Evolutionary conservation across 305 asterid genomes (phyloP).

Genomic region (Andrographis paniculata): DNA sequence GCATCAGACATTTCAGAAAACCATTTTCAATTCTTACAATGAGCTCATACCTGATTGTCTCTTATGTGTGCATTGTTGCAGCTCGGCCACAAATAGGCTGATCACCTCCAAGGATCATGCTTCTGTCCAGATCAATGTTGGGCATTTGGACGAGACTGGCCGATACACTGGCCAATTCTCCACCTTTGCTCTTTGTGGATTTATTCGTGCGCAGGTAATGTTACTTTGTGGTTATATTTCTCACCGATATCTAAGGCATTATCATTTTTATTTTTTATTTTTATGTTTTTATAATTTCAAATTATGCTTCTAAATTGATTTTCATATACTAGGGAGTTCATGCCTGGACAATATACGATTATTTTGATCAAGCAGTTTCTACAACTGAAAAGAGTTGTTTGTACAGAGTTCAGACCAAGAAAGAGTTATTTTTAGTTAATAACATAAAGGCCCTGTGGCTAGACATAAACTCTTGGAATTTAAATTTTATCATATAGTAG

Average conservation of each 20-base stretch:
- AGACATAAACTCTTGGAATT: too few relatives aligned
- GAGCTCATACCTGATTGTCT: neutral
- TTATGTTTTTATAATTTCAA: neutral
- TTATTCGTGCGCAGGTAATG: constrained; percentile 39
- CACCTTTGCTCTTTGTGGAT: constrained; percentile 37
- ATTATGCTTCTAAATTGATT: too few relatives aligned
- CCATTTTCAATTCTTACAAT: neutral
- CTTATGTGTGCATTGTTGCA: constrained; percentile 11
- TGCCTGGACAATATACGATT: too few relatives aligned
- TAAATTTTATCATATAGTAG: neutral
- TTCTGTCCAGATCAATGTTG: constrained; percentile 56
- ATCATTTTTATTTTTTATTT: neutral
- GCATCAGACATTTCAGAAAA: neutral
- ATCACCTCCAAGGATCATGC: constrained; percentile 71
- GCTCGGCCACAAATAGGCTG: constrained; percentile 62
- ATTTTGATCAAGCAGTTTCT: too few relatives aligned
- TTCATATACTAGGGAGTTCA: too few relatives aligned
- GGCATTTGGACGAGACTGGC: constrained; percentile 55
- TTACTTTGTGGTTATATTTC: neutral
- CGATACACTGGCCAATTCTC: constrained; percentile 42
- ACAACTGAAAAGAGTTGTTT: too few relatives aligned
- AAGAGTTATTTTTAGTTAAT: too few relatives aligned
- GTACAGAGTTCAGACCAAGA: too few relatives aligned
- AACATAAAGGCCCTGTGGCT: too few relatives aligned
- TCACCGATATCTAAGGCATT: neutral